These are phyloP conservation scores for Mycena latifolia DNA, from an alignment of 768 basidiomycete genomes.

Conservation along the genomic window DNA sequence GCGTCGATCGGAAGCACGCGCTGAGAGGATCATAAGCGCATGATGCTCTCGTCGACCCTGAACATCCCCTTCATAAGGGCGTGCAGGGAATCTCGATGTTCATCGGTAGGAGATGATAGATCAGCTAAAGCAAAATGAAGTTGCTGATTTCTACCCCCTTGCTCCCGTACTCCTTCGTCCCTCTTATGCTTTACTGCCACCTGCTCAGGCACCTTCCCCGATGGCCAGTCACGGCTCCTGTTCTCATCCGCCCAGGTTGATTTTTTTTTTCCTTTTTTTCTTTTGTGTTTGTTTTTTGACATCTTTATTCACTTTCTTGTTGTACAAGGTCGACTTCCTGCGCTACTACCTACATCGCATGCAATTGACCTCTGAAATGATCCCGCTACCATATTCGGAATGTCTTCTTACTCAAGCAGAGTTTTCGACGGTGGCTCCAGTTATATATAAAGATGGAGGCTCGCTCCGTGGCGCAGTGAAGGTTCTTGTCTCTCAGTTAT, in stretches of 20 bases:
- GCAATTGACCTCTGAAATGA: slow-evolving; percentile 69
- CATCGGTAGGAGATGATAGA: slow-evolving; percentile 62
- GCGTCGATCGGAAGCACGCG: neutral
- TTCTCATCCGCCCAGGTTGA: slow-evolving; percentile 89
- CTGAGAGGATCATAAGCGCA: slow-evolving; percentile 55
- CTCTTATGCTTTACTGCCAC: neutral
- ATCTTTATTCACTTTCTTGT: no score
- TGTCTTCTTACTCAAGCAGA: slow-evolving; percentile 75
- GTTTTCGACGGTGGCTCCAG: slow-evolving; percentile 69
- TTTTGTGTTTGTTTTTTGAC: no score
- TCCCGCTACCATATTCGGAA: slow-evolving; percentile 84
- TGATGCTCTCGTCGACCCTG: slow-evolving; percentile 75
- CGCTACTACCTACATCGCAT: slow-evolving; percentile 87
- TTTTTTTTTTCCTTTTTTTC: slow-evolving; percentile 56
- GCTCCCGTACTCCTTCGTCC: no score
- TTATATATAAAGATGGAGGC: slow-evolving; percentile 65
- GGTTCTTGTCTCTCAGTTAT: slow-evolving; percentile 48
- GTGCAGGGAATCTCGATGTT: slow-evolving; percentile 78
- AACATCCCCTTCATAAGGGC: slow-evolving; percentile 79
- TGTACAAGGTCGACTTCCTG: slow-evolving; percentile 70
- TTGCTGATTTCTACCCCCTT: no score
- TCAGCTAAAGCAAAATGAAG: neutral
- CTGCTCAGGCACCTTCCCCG: slow-evolving; percentile 69
- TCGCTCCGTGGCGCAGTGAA: slow-evolving; percentile 72
- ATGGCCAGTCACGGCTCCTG: slow-evolving; percentile 82